Base-by-base conservation (phyloP, 1,284 basidiomycete genomes). In the Pseudozyma pruni region DNA sequence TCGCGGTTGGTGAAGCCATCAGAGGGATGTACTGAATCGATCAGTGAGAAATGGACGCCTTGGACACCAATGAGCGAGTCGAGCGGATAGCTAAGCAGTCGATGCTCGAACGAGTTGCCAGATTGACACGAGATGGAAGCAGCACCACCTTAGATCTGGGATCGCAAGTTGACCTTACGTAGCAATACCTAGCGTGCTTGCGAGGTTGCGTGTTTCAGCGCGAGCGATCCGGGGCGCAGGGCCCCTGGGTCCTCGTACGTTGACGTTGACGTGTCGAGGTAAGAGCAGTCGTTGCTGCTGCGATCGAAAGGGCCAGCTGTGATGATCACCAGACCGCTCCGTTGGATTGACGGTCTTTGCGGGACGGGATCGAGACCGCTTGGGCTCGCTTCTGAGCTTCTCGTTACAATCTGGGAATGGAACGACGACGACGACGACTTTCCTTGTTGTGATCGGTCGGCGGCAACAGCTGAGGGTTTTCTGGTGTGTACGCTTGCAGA, bases 1-100 rank as follows among this genome's bases (percentile, higher is more conserved):
- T 76, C 9, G 74, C 71, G 2, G 74, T 76, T 0, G 74, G 74
- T 27, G 72, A 63, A 49, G 72, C 72, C 72, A 75, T 75, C 29
- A 48, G 57, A 43, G n/a, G 13, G 14, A 7, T 39, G n/a, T 20
- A 17, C 22, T 44, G 4, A 22, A 17, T 39, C 25, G 22, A 22
- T 19, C n/a, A 38, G n/a, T n/a, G n/a, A n/a, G n/a, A n/a, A 25
- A 5, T 11, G 14, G 27, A 7, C 17, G 25, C n/a, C 27, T 22
- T 17, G 27, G 11, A 4, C 17, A 2, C 3, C 9, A 17, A 17
- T 20, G 19, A 20, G 27, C 27, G 22, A 32, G 23, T 4, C 35
- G n/a, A n/a, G n/a, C n/a, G n/a, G n/a, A n/a, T n/a, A n/a, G n/a
- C n/a, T n/a, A n/a, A n/a, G n/a, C n/a, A n/a, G n/a, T n/a, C n/a